A percentile compares a stretch with the other conserved stretches of the same genome.
phyloP scores from a whole-genome alignment of 768 basidiomycete genomes.

The Termitomyces sp. region DNA sequence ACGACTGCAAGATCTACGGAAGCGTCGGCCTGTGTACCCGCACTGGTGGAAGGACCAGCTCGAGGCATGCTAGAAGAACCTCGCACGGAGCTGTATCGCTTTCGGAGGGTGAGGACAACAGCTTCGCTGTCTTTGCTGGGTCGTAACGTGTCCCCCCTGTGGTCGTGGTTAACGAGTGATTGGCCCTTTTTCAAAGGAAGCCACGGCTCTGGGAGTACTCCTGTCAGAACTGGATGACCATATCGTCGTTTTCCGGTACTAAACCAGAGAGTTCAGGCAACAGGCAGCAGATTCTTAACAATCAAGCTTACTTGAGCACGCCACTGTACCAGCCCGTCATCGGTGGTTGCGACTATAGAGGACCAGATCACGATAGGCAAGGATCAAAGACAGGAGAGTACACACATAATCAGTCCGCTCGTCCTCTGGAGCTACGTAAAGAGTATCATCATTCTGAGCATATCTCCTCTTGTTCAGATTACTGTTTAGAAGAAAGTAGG shows the following conservation, averaged over 20 bases:
- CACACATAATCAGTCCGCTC: slow-evolving; percentile 84
- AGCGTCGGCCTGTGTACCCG: slow-evolving; percentile 4
- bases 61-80: background rate
- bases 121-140: slow-evolving; percentile 48
- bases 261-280: slow-evolving; percentile 1
- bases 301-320: slow-evolving; percentile 68
- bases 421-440: slow-evolving; percentile 95
- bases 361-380: background rate
- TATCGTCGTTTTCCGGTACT: slow-evolving; percentile 95
- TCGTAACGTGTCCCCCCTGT: slow-evolving; percentile 28
- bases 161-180: slow-evolving; percentile 57
- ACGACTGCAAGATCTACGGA: slow-evolving; percentile 21
- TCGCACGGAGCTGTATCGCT: slow-evolving; percentile 41
- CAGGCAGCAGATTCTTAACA: background rate
- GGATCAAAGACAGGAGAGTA: background rate
- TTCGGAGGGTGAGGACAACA: slow-evolving; percentile 78
- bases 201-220: slow-evolving; percentile 91
- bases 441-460: slow-evolving; percentile 87
- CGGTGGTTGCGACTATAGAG: slow-evolving; percentile 81
- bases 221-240: slow-evolving; percentile 93
- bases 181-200: slow-evolving; percentile 85
- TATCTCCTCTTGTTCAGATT: slow-evolving; percentile 85
- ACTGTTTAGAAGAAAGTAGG: slow-evolving; percentile 29
- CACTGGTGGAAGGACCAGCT: slow-evolving; percentile 11
- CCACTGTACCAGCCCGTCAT: slow-evolving; percentile 95